These are phyloP conservation scores for Immersiporthe knoxdaviesiana DNA, from an alignment of 2,329 filamentous ascomycete genomes.

Conservation along the genomic window DNA sequence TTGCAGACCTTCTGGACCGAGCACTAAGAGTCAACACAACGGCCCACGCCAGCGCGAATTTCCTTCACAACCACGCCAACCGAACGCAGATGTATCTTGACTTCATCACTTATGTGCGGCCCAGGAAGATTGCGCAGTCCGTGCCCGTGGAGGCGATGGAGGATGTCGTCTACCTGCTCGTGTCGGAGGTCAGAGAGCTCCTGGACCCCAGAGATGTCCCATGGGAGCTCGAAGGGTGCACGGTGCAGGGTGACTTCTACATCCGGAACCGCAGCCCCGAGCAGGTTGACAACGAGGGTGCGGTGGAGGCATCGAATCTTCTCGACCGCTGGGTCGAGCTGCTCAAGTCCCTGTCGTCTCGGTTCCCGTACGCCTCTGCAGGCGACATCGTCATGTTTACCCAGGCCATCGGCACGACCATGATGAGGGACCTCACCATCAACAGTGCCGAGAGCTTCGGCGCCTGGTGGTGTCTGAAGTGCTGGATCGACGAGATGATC, in stretches of 20 bases:
- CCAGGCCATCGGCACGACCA: slow-evolving; percentile 73
- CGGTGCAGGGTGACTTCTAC: slow-evolving; percentile 62
- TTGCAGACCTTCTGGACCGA: slow-evolving; percentile 82
- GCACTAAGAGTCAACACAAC: slow-evolving; percentile 90
- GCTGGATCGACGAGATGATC: slow-evolving; percentile 94
- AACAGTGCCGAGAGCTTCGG: slow-evolving; percentile 79
- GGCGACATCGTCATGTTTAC: slow-evolving; percentile 77
- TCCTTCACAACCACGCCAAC: slow-evolving; percentile 86
- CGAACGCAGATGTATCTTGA: slow-evolving; percentile 95
- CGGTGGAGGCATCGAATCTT: slow-evolving; percentile 62
- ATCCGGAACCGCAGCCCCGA: slow-evolving; percentile 50
- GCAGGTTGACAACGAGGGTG: slow-evolving; percentile 42
- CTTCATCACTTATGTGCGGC: slow-evolving; percentile 71
- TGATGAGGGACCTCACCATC: slow-evolving; percentile 81
- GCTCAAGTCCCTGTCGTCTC: slow-evolving; percentile 66
- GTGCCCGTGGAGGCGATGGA: slow-evolving; percentile 68
- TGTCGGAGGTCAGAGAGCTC: slow-evolving; percentile 70
- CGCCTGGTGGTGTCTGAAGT: slow-evolving; percentile 95
- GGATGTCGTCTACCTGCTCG: slow-evolving; percentile 63
- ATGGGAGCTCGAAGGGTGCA: slow-evolving; percentile 66
- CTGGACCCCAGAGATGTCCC: slow-evolving; percentile 69
- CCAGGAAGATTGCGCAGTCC: slow-evolving; percentile 66
- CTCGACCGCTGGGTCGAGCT: slow-evolving; percentile 80
- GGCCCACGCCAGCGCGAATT: slow-evolving; percentile 90
- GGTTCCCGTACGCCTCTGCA: slow-evolving; percentile 75